phyloP scores from a whole-genome alignment of 345 rosid species.

The Brassica cretica region DNA sequence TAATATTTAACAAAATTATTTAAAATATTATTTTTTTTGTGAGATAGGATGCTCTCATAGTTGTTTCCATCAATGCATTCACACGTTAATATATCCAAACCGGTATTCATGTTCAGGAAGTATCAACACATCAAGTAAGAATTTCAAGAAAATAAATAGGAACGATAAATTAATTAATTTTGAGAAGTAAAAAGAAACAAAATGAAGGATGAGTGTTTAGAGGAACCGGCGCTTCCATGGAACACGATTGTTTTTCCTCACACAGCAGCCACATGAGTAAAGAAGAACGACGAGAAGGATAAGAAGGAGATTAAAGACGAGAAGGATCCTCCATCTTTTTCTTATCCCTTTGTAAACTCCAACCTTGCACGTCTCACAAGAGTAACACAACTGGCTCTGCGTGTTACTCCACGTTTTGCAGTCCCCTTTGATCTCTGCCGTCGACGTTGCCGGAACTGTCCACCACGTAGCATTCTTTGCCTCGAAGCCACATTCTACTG shows the following conservation, averaged over 20 bases:
- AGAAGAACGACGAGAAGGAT: constrained; percentile 35
- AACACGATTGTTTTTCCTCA: constrained; percentile 36
- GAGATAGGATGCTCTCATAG: neutral
- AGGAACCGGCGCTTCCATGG: constrained; percentile 42
- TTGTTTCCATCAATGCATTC: neutral
- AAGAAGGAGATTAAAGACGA: constrained; percentile 32
- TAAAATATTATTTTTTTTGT: neutral
- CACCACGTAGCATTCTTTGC: constrained; percentile 49
- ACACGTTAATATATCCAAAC: neutral
- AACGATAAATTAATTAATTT: neutral
- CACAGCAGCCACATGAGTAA: constrained; percentile 46
- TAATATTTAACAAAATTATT: constrained; percentile 10
- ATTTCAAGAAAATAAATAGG: neutral
- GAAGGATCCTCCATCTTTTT: constrained; percentile 46
- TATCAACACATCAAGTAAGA: neutral
- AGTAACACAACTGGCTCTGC: constrained; percentile 45
- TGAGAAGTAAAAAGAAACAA: neutral
- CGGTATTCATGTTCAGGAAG: neutral
- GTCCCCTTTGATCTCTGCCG: constrained; percentile 30
- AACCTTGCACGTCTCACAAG: constrained; percentile 58
- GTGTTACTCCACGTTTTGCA: constrained; percentile 58
- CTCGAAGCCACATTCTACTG: constrained; percentile 49
- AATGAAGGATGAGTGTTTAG: neutral
- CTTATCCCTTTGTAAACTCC: constrained; percentile 46
- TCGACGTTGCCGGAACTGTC: constrained; percentile 24